Evolutionary conservation across 345 rosid genomes (phyloP), one percentile per base, ranked within the genome.

Genomic region (Lepidium aucheri): DNA sequence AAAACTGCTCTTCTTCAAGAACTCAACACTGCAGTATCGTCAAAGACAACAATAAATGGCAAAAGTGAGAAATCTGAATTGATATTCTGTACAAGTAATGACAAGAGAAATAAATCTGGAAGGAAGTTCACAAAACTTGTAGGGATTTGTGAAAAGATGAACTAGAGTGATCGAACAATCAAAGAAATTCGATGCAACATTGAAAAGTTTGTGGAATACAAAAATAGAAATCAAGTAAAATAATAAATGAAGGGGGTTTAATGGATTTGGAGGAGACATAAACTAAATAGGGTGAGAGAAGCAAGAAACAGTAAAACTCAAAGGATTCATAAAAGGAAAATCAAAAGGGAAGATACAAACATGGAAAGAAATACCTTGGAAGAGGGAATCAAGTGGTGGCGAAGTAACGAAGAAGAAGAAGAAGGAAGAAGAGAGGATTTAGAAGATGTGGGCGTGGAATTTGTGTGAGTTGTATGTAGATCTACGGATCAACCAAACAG

Each of bases 401-500:
- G 73, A 24, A 22, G 22, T n/a, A 20, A 73, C 35, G 41, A 50
- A 12, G 65, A 66, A 55, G 53, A 65, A n/a, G 42, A 76, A 67
- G 79, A 43, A 76, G 42, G 65, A 66, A 55, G 53, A 65, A n/a
- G 42, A 76, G n/a, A 67, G 79, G 39, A 10, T 26, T 44, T 10
- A 16, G 39, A 76, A 66, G 82, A 72, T 43, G 63, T 15, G 74
- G 76, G 72, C 52, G 44, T 57, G 63, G 57, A 65, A 60, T 22
- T 67, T 1, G 32, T 65, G 55, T 65, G 52, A 62, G 45, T 57
- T 63, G 70, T 64, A 84, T 63, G 70, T 64, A 84, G 90, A 87
- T 82, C 90, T 85, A 70, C 70, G 77, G 82, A 83, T 78, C 86
- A 76, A 74, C 60, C 74, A 70, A 69, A 64, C 53, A 51, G 0